A percentile compares a stretch with the other conserved stretches of the same genome.
These are phyloP conservation scores for Wilcoxina mikolae DNA, from an alignment of 495 filamentous ascomycete species.

Conservation along the genomic window DNA sequence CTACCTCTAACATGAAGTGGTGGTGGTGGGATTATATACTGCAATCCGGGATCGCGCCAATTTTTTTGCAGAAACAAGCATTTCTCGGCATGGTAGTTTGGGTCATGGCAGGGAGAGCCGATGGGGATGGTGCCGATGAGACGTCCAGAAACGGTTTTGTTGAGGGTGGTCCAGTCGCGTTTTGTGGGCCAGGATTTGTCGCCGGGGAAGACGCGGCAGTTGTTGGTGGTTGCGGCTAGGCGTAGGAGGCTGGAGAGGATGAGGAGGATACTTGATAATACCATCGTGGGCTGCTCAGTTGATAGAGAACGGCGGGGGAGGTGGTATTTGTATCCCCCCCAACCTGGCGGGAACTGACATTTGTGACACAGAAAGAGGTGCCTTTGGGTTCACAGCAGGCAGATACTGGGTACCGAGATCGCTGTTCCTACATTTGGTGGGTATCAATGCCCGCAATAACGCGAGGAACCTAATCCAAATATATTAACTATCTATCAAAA, in stretches of 20 bases:
- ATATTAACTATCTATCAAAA: no score
- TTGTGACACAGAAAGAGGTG: no score
- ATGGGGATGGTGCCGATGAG: conserved; percentile 39
- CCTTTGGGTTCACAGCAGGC: no score
- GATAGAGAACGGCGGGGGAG: no score
- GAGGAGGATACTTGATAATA: background rate
- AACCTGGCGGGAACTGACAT: no score
- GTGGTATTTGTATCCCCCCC: no score
- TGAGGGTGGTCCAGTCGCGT: conserved; percentile 33
- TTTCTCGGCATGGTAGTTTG: conserved; percentile 32
- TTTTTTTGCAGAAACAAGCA: conserved; percentile 26
- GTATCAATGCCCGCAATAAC: no score
- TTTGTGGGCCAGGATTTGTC: conserved; percentile 35
- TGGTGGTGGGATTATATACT: background rate
- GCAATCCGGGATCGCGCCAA: conserved; percentile 13
- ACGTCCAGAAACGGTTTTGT: conserved; percentile 34
- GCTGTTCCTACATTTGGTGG: no score
- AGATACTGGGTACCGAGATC: no score
- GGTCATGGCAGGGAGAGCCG: conserved; percentile 40
- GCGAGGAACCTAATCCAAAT: no score
- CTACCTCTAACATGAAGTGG: background rate
- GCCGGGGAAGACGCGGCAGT: conserved; percentile 39
- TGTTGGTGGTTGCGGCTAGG: background rate
- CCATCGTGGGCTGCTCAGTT: no score
- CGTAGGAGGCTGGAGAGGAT: background rate